phyloP scores from a whole-genome alignment of 2,329 filamentous ascomycete species.

The Fusarium sacchari region DNA sequence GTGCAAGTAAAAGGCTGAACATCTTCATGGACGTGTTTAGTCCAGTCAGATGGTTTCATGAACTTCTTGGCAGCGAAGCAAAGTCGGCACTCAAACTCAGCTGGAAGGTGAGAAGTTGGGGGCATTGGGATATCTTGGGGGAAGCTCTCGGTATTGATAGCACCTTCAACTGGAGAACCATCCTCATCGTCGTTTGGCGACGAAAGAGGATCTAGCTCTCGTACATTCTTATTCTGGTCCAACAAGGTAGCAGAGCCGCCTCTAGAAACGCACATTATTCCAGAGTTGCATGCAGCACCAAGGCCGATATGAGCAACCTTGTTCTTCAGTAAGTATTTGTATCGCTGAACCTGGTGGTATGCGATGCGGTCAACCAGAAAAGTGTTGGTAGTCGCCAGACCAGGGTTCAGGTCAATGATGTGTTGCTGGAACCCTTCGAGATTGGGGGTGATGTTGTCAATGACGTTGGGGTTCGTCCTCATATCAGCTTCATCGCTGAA shows the following conservation, averaged over 20 bases:
- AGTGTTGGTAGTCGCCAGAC: conserved; percentile 62
- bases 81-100: conserved; percentile 88
- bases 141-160: conserved; percentile 78
- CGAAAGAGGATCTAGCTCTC: conserved; percentile 66
- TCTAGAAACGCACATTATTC: conserved; percentile 69
- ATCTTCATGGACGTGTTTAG: conserved; percentile 94
- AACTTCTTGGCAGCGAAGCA: conserved; percentile 89
- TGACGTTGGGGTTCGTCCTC: conserved; percentile 70
- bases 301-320: conserved; percentile 75
- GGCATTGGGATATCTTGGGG: conserved; percentile 84
- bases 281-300: conserved; percentile 70
- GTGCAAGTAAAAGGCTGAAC: conserved; percentile 94
- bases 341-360: conserved; percentile 81
- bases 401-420: conserved; percentile 78
- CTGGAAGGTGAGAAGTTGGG: conserved; percentile 78
- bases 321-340: conserved; percentile 77
- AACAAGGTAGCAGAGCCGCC: conserved; percentile 74
- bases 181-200: conserved; percentile 69
- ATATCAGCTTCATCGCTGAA: conserved; percentile 67
- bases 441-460: conserved; percentile 76
- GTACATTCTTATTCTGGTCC: conserved; percentile 67
- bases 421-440: conserved; percentile 81
- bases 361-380: conserved; percentile 84
- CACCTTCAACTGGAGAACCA: conserved; percentile 73
- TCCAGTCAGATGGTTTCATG: conserved; percentile 94